Evolutionary conservation across 352 stramenopile species (phyloP).

Genomic region (Phytopythium aichiense): DNA sequence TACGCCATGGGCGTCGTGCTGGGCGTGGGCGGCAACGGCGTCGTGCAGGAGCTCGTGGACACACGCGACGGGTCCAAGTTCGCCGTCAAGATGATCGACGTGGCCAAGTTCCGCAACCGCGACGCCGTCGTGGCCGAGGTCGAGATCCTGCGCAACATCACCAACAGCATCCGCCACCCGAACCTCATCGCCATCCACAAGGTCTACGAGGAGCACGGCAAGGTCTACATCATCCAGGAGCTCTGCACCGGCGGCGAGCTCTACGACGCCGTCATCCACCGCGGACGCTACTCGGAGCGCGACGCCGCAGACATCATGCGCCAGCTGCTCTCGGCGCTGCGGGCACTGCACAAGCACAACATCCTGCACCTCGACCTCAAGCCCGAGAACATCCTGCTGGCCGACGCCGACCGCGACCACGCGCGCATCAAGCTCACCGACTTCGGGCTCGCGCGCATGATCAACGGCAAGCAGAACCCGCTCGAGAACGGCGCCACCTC

Average conservation of each 20-base stretch:
- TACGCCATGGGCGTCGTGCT: constrained; percentile 62
- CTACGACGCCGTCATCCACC: constrained; percentile 68
- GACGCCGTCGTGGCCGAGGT: constrained; percentile 66
- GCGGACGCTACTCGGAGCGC: constrained; percentile 58
- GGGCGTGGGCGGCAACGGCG: constrained; percentile 68
- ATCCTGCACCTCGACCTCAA: constrained; percentile 82
- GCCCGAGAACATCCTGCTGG: constrained; percentile 77
- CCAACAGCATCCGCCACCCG: constrained; percentile 71
- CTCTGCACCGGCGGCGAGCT: constrained; percentile 68
- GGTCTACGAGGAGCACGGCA: constrained; percentile 77
- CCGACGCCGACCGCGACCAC: constrained; percentile 31
- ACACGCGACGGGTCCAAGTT: constrained; percentile 44
- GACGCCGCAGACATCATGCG: constrained; percentile 62
- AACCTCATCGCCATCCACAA: constrained; percentile 82
- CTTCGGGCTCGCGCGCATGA: constrained; percentile 72
- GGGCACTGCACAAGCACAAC: constrained; percentile 68
- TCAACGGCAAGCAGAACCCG: constrained; percentile 65
- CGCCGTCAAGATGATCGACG: constrained; percentile 77
- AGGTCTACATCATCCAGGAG: constrained; percentile 80
- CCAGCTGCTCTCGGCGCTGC: constrained; percentile 59
- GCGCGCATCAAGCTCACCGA: constrained; percentile 75
- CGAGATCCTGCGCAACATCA: constrained; percentile 79
- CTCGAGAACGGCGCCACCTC: constrained; percentile 43
- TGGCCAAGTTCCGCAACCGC: constrained; percentile 72
- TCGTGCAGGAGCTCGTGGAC: constrained; percentile 65